Base-by-base conservation (phyloP, 2,329 filamentous ascomycete genomes). In the Penicillium sp. region DNA sequence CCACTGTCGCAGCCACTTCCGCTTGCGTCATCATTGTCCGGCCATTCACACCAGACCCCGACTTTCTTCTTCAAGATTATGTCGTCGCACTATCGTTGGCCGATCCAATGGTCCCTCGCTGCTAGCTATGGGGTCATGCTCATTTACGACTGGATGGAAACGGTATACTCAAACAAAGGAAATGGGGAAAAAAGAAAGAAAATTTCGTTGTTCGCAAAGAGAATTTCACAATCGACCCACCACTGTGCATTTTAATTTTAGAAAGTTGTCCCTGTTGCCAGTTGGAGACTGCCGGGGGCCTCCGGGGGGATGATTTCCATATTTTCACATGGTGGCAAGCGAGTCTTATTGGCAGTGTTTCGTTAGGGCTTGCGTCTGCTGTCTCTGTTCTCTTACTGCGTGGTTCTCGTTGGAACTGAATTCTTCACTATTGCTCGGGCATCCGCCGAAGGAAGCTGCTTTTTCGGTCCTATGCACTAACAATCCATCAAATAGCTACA, bases 11-110 rank as follows among this genome's bases (percentile, higher is more conserved):
- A 53, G 50, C 38, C 50, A 34, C 38, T 53, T 51, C 49, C 49
- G 55, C 50, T 54, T 58, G 56, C 56, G 50, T 58, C 56, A 58
- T 58, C 8, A 54, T 58, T 42, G 41, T 20, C 41, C 17, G 50
- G 50, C 14, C 56, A 54, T 25, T 28, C 17, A 22, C 49, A 17
- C n/a, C 15, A 47, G 7, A 25, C 11, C 39, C 22, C 41, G 17
- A 45, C 1, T 31, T 31, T 31, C 7, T 6, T 31, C 28, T 31
- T 31, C 28, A 31, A 25, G 11, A 38, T 38, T 25, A 15, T 22
- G 10, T n/a, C 25, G 39, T 43, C 31, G 39, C 3, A 25, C 17
- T 54, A 20, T 2, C 17, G 25, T 54, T 54, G 51, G 28, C 28
- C 7, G 28, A 8, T 31, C 28, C 28, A 8, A 31, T 31, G 28